These are phyloP conservation scores for Begonia peltatifolia DNA, from an alignment of 306 rosid genomes.

Conservation along the genomic window DNA sequence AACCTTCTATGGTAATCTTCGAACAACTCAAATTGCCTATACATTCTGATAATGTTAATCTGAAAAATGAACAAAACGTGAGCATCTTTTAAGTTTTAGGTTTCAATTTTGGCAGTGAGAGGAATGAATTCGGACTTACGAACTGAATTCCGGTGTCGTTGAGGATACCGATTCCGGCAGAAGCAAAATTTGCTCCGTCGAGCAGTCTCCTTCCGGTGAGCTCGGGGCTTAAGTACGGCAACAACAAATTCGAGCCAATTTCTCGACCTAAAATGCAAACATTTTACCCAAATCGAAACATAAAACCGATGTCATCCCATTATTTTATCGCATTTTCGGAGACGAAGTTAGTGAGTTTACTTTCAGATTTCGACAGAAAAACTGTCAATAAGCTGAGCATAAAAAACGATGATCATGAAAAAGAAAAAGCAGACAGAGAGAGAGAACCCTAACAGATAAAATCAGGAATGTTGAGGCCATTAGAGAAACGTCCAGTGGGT, in stretches of 20 bases:
- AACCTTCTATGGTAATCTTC: constrained; percentile 27
- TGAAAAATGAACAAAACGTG: neutral
- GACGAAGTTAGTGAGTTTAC: no score
- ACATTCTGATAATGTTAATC: constrained; percentile 41
- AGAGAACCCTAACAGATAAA: constrained; percentile 15
- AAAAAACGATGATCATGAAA: no score
- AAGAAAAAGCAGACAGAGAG: no score
- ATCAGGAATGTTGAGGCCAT: constrained; percentile 52
- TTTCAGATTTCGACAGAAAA: no score
- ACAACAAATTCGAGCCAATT: constrained; percentile 31
- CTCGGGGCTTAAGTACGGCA: constrained; percentile 42
- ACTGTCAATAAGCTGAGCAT: no score
- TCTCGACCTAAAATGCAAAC: constrained; percentile 18
- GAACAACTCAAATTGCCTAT: constrained; percentile 23
- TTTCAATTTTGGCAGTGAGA: no score
- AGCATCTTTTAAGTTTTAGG: neutral
- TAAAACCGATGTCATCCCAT: neutral
- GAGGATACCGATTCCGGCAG: constrained; percentile 55
- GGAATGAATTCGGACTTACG: constrained; percentile 14
- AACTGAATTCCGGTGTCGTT: constrained; percentile 55
- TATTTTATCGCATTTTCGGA: neutral
- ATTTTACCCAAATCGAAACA: no score
- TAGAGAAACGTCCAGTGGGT: constrained; percentile 62
- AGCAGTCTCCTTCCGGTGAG: constrained; percentile 31
- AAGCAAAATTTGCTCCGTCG: constrained; percentile 62